phyloP scores from a whole-genome alignment of 176 grass and related monocot species.

The Musa acuminata region DNA sequence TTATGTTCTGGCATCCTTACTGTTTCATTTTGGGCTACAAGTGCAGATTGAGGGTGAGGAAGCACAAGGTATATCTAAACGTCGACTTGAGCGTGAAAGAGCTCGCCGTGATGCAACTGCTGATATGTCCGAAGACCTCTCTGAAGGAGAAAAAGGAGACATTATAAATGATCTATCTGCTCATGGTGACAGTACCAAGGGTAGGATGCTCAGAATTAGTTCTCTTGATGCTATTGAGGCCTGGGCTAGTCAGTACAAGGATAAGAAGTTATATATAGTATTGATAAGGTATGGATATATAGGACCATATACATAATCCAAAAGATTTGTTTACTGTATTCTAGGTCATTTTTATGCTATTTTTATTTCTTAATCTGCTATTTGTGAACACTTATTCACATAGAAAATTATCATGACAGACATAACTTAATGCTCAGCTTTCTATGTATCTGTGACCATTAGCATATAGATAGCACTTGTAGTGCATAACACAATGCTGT shows the following conservation, averaged over 20 bases:
- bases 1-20: neutral
- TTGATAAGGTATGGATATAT: constrained; percentile 41
- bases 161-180: constrained; percentile 49
- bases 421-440: no score
- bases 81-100: constrained; percentile 56
- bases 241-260: constrained; percentile 43
- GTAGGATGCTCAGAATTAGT: constrained; percentile 45
- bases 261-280: constrained; percentile 58
- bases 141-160: constrained; percentile 74
- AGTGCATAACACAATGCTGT: no score
- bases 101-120: constrained; percentile 44
- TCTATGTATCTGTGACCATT: no score
- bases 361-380: neutral
- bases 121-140: constrained; percentile 82
- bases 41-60: constrained; percentile 74
- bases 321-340: neutral
- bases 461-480: no score
- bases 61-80: constrained; percentile 49
- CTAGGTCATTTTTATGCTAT: neutral
- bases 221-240: constrained; percentile 50
- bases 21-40: constrained; percentile 6
- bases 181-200: constrained; percentile 53
- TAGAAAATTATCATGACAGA: neutral
- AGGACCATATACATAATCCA: neutral
- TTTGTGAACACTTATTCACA: no score